A percentile compares a stretch with the other conserved stretches of the same genome.
Evolutionary conservation across 352 stramenopile genomes (phyloP).

Genomic region (Phytophthora tubulina): DNA sequence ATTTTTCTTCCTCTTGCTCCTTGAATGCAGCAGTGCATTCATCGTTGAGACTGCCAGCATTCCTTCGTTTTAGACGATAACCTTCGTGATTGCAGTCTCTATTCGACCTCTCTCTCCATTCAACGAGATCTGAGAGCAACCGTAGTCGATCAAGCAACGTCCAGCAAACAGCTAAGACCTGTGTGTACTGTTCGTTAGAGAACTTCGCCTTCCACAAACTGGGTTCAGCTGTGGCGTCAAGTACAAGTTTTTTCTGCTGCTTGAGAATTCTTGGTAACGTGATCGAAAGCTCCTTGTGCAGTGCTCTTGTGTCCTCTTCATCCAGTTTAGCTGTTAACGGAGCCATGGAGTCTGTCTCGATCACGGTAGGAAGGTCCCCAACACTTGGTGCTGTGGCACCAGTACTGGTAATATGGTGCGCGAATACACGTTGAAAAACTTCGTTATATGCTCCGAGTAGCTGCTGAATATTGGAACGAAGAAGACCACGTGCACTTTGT

Average conservation of each 20-base stretch:
- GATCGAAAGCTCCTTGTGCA: conserved; percentile 54
- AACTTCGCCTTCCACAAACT: conserved; percentile 67
- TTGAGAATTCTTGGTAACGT: conserved; percentile 49
- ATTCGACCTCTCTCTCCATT: conserved; percentile 60
- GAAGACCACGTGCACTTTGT: conserved; percentile 57
- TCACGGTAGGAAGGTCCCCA: conserved; percentile 22
- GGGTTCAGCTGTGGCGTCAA: conserved; percentile 62
- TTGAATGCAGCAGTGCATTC: conserved; percentile 42
- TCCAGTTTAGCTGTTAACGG: conserved; percentile 28
- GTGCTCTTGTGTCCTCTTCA: conserved; percentile 34
- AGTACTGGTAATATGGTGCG: conserved; percentile 57
- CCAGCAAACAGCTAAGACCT: conserved; percentile 55
- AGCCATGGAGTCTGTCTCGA: conserved; percentile 12
- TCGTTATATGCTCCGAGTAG: conserved; percentile 54
- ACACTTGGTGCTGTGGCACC: conserved; percentile 16
- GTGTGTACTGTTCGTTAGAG: conserved; percentile 60
- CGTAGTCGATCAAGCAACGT: conserved; percentile 64
- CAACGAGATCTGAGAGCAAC: conserved; percentile 70
- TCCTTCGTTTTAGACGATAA: conserved; percentile 23
- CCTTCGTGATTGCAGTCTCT: conserved; percentile 23
- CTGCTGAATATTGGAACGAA: conserved; percentile 67
- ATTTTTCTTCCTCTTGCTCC: conserved; percentile 35
- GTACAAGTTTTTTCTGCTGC: conserved; percentile 59
- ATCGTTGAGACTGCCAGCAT: conserved; percentile 41
- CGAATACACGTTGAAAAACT: conserved; percentile 57